Conservation (phyloP, 208 protist species). For the Leishmania tarentolae region DNA sequence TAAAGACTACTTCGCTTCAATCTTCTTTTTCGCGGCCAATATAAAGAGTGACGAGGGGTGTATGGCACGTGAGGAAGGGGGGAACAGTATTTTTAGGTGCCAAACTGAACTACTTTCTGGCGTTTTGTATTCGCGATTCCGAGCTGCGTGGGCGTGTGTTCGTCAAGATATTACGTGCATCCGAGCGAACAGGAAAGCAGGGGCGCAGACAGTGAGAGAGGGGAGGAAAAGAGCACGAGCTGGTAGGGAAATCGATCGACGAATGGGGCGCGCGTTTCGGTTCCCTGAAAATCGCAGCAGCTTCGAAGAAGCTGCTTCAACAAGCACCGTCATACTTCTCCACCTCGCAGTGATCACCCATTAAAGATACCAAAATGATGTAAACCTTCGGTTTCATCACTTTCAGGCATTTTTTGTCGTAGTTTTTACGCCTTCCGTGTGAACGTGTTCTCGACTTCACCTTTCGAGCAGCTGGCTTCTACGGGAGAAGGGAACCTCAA, state of each 20-base stretch:
- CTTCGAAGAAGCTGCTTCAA: not conserved
- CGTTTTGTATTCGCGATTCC: not conserved
- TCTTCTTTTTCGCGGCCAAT: not conserved
- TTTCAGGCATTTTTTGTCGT: not conserved
- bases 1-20: not conserved
- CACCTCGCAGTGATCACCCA: not conserved
- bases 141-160: not conserved
- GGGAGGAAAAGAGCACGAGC: not conserved
- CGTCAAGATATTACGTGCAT: no score
- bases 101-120: not conserved
- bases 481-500: not conserved
- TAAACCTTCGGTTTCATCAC: not conserved
- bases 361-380: not conserved
- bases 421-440: not conserved
- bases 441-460: not conserved
- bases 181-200: no score
- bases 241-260: not conserved
- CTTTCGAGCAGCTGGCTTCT: not conserved
- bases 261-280: not conserved
- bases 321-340: not conserved
- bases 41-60: not conserved
- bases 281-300: no score
- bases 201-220: not conserved
- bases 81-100: not conserved
- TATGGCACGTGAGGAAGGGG: no score